Evolutionary conservation across 148 eudicot species (phyloP), one percentile per base, ranked within the genome.

Genomic region (Chenopodium quinoa): DNA sequence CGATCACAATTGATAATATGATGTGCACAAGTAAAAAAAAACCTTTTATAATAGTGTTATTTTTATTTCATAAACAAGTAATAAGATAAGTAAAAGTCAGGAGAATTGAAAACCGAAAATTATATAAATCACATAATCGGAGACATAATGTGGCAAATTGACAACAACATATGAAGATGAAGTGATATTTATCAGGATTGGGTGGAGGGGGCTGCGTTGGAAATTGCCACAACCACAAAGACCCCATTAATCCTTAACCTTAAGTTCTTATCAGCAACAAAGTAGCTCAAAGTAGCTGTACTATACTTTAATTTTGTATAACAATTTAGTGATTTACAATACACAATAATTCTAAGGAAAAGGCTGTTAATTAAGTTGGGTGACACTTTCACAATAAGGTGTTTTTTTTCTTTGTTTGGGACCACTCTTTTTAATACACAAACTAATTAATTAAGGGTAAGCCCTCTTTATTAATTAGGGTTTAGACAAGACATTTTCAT

Each of bases 351-450:
- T 79, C 27, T 73, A 40, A 46, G 22, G 16, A 56, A 72, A 73
- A 81, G 74, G 83, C 54, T 81, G 22, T 19, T 13, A 27, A 32
- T 19, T 13, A 27, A 32, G 22, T 12, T 17, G 37, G 29, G 71
- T 25, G 70, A 23, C 10, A 4, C 71, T 64, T 70, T 64, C 37
- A 22, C 71, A 56, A 58, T 76, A 34, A 56, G 20, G 25, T 23
- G 4, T 52, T 37, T 79, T 37, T 2, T 44, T 72, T 44, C 23
- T 37, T 77, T 82, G 47, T 37, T 77, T 82, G 47, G 85, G 85
- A 83, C 85, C 85, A 83, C 63, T 78, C 52, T 44, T 78, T 71
- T 72, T 12, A 37, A 16, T 47, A 23, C 71, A 64, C 31, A 50
- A 12, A 13, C 54, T 50, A 69, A 40, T 5, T 40, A 5, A 40